These are phyloP conservation scores for Daldinia childiae DNA, from an alignment of 495 filamentous ascomycete species.

Conservation along the genomic window DNA sequence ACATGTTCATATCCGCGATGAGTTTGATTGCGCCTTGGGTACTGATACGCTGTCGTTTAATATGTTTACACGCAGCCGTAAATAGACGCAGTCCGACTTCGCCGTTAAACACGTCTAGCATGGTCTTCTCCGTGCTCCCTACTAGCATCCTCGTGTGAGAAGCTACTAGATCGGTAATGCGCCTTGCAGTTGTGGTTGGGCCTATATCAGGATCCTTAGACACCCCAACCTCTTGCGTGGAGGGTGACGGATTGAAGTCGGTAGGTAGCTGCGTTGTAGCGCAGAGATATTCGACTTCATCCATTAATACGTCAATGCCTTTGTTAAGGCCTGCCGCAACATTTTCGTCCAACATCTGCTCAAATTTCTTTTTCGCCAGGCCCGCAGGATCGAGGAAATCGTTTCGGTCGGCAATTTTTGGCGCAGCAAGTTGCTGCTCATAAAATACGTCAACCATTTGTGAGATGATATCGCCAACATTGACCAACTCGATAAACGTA, in stretches of 20 bases:
- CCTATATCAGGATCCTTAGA: constrained; percentile 72
- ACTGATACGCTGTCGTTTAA: constrained; percentile 93
- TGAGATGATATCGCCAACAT: constrained; percentile 96
- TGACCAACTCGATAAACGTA: constrained; percentile 96
- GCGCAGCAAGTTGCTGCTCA: constrained; percentile 86
- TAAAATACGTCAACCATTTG: constrained; percentile 99
- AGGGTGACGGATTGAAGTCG: constrained; percentile 81
- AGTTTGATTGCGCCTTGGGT: constrained; percentile 90
- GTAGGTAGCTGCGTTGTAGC: constrained; percentile 86
- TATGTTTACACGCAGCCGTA: constrained; percentile 89
- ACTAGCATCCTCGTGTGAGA: constrained; percentile 90
- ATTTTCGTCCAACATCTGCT: constrained; percentile 98
- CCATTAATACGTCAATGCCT: constrained; percentile 98
- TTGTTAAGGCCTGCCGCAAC: constrained; percentile 96
- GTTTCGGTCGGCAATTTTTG: constrained; percentile 86
- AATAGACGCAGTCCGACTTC: constrained; percentile 95
- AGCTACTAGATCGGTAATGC: constrained; percentile 84
- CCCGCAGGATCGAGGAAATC: constrained; percentile 93
- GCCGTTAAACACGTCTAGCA: constrained; percentile 98
- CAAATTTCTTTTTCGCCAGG: constrained; percentile 96
- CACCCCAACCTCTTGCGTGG: constrained; percentile 28
- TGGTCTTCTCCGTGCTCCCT: constrained; percentile 94
- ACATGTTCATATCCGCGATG: constrained; percentile 96
- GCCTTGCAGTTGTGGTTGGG: constrained; percentile 76
- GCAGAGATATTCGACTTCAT: constrained; percentile 95